Conservation (phyloP, 139 green algal species). For the Chlamydomonas sp. region DNA sequence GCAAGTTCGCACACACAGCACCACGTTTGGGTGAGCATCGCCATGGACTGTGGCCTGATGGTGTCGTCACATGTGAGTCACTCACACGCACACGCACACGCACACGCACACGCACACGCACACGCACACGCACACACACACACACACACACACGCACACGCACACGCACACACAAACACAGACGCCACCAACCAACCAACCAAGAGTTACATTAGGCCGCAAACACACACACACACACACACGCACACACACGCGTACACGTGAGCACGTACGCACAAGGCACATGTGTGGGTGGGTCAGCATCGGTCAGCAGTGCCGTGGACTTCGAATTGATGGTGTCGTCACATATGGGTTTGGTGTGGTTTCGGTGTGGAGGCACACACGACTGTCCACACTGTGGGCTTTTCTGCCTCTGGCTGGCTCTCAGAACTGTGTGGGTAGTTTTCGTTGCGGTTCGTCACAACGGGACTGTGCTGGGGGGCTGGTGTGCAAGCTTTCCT, state of each 20-base stretch:
- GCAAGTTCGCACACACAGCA: background rate
- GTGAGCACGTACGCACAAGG: background rate
- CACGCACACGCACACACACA: slow-evolving; percentile 4
- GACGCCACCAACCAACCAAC: no score
- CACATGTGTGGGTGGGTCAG: background rate
- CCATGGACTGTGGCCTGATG: background rate
- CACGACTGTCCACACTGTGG: no score
- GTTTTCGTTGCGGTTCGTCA: no score
- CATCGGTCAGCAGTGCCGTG: background rate
- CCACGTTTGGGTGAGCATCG: background rate
- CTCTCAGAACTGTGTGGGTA: no score
- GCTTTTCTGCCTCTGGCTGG: no score
- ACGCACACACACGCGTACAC: background rate
- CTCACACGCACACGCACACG: no score
- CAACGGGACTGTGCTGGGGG: no score
- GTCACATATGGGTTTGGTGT: slow-evolving; percentile 3
- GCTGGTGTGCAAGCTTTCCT: no score
- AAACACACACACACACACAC: background rate
- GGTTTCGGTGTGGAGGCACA: no score
- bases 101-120: slow-evolving; percentile 5
- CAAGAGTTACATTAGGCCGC: no score
- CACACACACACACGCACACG: background rate
- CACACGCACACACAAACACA: no score
- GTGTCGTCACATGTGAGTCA: slow-evolving; percentile 7
- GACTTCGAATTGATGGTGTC: slow-evolving; percentile 3